Conservation (phyloP, 1,139 yeast species). For the Candida smagusa region DNA sequence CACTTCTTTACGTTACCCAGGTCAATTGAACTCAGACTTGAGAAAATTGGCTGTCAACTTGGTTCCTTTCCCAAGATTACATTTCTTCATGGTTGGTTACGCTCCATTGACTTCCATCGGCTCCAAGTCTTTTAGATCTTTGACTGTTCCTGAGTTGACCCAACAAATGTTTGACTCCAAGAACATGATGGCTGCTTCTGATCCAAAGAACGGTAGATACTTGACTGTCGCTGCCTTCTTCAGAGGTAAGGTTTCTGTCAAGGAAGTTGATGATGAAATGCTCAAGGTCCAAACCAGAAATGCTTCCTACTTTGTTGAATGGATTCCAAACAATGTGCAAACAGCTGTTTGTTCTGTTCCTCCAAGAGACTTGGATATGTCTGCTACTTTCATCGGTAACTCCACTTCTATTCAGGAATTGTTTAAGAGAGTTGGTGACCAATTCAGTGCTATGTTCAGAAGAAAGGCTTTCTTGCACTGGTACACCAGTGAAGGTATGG, state of each 20-base stretch:
- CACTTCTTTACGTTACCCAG: conserved; percentile 87
- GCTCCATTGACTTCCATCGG: conserved; percentile 85
- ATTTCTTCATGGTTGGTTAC: conserved; percentile 91
- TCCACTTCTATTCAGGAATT: conserved; percentile 90
- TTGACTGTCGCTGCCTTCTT: conserved; percentile 93
- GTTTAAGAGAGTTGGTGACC: conserved; percentile 85
- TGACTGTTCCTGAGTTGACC: conserved; percentile 86
- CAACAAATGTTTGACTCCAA: conserved; percentile 90
- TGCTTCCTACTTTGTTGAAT: conserved; percentile 81
- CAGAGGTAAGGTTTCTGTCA: conserved; percentile 87
- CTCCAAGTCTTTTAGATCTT: conserved; percentile 76
- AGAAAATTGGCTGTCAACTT: conserved; percentile 89
- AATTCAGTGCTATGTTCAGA: conserved; percentile 88
- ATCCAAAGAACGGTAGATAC: conserved; percentile 87
- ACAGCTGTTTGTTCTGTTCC: conserved; percentile 91
- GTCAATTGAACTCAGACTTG: conserved; percentile 87
- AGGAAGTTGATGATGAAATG: conserved; percentile 95
- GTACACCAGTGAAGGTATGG: conserved; percentile 96
- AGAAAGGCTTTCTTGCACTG: conserved; percentile 95
- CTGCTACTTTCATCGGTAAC: conserved; percentile 90
- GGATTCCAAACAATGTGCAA: conserved; percentile 97
- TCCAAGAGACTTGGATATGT: conserved; percentile 80
- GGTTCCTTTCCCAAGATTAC: conserved; percentile 93
- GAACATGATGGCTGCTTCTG: conserved; percentile 95
- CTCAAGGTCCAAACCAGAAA: conserved; percentile 78